Evolutionary conservation across 257 asterid species (phyloP), one percentile per base, ranked within the genome.

Genomic region (Euphrasia confusa): DNA sequence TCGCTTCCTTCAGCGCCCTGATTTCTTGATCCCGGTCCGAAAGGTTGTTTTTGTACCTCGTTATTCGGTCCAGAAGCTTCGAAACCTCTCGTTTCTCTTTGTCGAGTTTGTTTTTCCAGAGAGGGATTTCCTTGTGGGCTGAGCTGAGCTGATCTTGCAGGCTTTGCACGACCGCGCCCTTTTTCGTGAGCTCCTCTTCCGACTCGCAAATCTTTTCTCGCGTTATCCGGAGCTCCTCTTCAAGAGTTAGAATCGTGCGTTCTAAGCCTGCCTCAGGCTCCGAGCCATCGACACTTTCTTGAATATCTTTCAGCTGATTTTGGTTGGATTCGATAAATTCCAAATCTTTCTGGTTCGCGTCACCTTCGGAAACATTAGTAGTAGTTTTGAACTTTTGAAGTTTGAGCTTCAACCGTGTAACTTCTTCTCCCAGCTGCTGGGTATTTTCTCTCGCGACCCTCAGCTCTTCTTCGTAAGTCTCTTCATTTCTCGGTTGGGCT

Each of bases 21-120:
- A 92, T 92, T 69, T 88, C 97, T 72, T 84, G 93, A 54, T 89
- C 96, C 15, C 97, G 92, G 44, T 84, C 93, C 0, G 96, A 73
- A 15, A 92, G 77, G 75, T 72, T 89, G 24, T 72, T 62, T 67
- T 92, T 83, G 80, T 86, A 89, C 77, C 97, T 81, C 13, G 28
- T 48, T 1, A 92, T 79, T 17, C 95, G 82, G 72, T 86, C 97
- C 50, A 71, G 95, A 73, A 89, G 73, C 81, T 77, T 83, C 1
- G 83, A 70, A 48, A 73, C 79, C 76, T 92, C 97, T 15, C 82
- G 68, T 76, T 79, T 83, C 84, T 89, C 90, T 58, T 53, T 79
- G 68, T 87, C 89, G 12, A 83, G 60, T 69, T 80, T 80, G 66
- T 60, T 67, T 74, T 84, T 91, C 88, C 85, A 79, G 1, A 60